Evolutionary conservation across 768 basidiomycete genomes (phyloP).

Genomic region (Stropharia rugosoannulata): DNA sequence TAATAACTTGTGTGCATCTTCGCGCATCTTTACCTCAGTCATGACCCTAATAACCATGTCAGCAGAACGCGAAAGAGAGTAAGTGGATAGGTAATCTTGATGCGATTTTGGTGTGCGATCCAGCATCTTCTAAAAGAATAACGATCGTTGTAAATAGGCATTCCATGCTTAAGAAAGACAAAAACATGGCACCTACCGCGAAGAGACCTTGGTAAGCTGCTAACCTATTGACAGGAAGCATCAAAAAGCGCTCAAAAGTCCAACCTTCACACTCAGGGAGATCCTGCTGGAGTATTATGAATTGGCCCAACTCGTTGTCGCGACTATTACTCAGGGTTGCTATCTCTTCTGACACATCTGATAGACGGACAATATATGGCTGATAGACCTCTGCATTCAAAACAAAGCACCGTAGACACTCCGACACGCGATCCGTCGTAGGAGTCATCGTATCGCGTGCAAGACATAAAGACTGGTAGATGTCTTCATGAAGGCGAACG

Average conservation of each 20-base stretch:
- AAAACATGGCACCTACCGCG: slow-evolving; percentile 46
- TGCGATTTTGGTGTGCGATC: slow-evolving; percentile 70
- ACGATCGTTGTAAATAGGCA: not conserved
- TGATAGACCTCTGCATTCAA: slow-evolving; percentile 79
- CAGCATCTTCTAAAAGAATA: slow-evolving; percentile 55
- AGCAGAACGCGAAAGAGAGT: slow-evolving; percentile 64
- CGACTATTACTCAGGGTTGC: slow-evolving; percentile 46
- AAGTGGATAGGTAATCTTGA: slow-evolving; percentile 66
- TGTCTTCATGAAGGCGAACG: slow-evolving; percentile 67
- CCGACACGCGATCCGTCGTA: slow-evolving; percentile 47
- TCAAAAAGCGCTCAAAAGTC: slow-evolving; percentile 64
- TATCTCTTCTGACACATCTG: slow-evolving; percentile 54
- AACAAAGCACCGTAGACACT: slow-evolving; percentile 59
- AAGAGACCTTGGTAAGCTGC: slow-evolving; percentile 72
- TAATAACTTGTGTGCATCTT: slow-evolving; percentile 82
- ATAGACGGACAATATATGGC: slow-evolving; percentile 78
- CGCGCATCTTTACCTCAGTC: slow-evolving; percentile 81
- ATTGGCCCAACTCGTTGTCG: slow-evolving; percentile 82
- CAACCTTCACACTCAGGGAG: slow-evolving; percentile 56
- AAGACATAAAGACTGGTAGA: slow-evolving; percentile 47
- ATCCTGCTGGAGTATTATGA: slow-evolving; percentile 66
- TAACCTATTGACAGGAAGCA: slow-evolving; percentile 75
- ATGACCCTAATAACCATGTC: slow-evolving; percentile 74
- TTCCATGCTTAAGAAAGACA: not conserved
- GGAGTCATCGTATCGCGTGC: slow-evolving; percentile 25